phyloP scores from a whole-genome alignment of 1,284 basidiomycete species.

The Pterulicium gracile region DNA sequence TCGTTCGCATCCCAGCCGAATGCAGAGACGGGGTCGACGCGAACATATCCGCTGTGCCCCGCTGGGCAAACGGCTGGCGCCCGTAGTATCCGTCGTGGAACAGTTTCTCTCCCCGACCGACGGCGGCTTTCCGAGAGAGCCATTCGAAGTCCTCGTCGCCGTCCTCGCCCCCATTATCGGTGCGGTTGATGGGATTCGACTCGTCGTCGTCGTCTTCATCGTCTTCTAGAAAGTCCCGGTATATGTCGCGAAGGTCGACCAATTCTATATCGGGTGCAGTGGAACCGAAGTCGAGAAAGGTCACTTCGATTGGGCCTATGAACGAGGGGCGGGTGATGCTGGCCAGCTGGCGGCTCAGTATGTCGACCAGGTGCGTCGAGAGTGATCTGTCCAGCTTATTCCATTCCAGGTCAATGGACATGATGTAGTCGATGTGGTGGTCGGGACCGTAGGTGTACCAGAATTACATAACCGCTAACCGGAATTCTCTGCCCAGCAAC shows the following conservation, averaged over 20 bases:
- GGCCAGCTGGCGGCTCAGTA: slow-evolving; percentile 75
- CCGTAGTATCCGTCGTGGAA: slow-evolving; percentile 60
- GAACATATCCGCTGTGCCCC: slow-evolving; percentile 45
- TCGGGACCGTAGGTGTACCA: too few relatives aligned
- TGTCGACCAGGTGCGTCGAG: slow-evolving; percentile 57
- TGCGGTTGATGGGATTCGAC: slow-evolving; percentile 38
- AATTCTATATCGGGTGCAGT: slow-evolving; percentile 80
- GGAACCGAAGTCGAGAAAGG: slow-evolving; percentile 81
- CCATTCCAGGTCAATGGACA: slow-evolving; percentile 82
- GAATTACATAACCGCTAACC: too few relatives aligned
- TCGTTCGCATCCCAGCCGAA: slow-evolving; percentile 11
- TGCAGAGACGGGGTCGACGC: slow-evolving; percentile 40
- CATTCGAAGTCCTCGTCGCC: slow-evolving; percentile 59
- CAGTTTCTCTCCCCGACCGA: slow-evolving; percentile 42
- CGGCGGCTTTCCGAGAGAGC: slow-evolving; percentile 54
- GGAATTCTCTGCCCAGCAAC: too few relatives aligned
- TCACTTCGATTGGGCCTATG: slow-evolving; percentile 84
- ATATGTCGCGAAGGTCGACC: slow-evolving; percentile 87
- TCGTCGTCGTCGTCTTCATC: slow-evolving; percentile 54
- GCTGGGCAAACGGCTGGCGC: slow-evolving; percentile 56
- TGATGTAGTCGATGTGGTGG: slow-evolving; percentile 15
- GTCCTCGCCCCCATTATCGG: slow-evolving; percentile 26
- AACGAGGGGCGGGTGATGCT: slow-evolving; percentile 75
- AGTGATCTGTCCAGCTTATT: slow-evolving; percentile 61
- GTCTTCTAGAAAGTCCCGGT: slow-evolving; percentile 84